A percentile compares a stretch with the other conserved stretches of the same genome.
Conservation (phyloP, 257 asterid species). For the Solanum tacnaense region DNA sequence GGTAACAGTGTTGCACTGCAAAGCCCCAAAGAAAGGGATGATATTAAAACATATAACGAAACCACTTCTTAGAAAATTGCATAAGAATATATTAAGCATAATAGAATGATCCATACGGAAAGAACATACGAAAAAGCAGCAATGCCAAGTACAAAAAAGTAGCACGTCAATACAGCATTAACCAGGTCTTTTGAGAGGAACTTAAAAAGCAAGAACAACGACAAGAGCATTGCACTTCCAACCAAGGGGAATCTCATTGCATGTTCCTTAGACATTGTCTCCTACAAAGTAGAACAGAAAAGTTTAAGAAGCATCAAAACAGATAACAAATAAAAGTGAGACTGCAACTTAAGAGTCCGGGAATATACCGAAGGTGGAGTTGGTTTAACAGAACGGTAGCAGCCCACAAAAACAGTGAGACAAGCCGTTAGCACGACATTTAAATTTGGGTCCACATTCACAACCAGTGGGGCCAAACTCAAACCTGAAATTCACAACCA, state of each 20-base stretch:
- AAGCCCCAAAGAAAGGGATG: constrained; percentile 7
- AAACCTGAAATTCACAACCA: constrained; percentile 44
- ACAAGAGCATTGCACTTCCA: constrained; percentile 93
- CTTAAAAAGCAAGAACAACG: constrained; percentile 92
- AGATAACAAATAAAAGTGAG: not conserved
- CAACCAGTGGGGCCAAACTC: constrained; percentile 79
- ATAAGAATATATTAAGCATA: not conserved
- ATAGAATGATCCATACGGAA: constrained; percentile 13
- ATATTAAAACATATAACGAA: not conserved
- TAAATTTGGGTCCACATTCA: constrained; percentile 84
- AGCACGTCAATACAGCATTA: constrained; percentile 93
- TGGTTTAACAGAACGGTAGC: constrained; percentile 83
- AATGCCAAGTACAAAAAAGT: constrained; percentile 86
- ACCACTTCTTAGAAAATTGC: not conserved
- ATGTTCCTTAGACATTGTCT: constrained; percentile 93
- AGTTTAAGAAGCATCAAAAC: not conserved
- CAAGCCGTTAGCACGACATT: constrained; percentile 85
- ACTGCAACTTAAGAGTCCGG: not conserved
- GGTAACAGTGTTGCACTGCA: constrained; percentile 90
- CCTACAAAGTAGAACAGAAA: constrained; percentile 37
- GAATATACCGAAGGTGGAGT: constrained; percentile 82
- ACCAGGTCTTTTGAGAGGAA: constrained; percentile 97
- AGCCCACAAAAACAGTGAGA: constrained; percentile 81
- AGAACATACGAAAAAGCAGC: constrained; percentile 89
- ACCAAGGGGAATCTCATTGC: constrained; percentile 95